Evolutionary conservation across 2,329 filamentous ascomycete genomes (phyloP).

Genomic region (Paracorniculantispora psalliotae): DNA sequence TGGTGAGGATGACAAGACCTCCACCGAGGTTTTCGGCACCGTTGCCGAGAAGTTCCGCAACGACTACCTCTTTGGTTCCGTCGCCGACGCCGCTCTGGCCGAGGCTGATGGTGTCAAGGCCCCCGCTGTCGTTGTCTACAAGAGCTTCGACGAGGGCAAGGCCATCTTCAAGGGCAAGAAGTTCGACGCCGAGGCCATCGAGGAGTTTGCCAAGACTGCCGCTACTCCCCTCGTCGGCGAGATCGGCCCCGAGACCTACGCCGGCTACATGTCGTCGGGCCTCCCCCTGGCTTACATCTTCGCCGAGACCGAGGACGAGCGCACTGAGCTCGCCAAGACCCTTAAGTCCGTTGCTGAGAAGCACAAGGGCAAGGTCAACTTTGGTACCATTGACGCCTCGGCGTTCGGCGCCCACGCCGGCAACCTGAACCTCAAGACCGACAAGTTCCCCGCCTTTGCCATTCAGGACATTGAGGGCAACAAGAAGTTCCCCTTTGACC

Average conservation of each 20-base stretch:
- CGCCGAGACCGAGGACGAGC: conserved; percentile 86
- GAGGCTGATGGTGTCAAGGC: conserved; percentile 85
- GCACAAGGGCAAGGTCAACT: conserved; percentile 92
- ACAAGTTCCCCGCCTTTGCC: conserved; percentile 94
- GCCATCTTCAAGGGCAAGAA: conserved; percentile 67
- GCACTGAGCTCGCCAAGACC: conserved; percentile 66
- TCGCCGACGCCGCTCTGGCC: conserved; percentile 76
- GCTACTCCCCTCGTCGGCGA: conserved; percentile 90
- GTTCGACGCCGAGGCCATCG: conserved; percentile 76
- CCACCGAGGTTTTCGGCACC: conserved; percentile 76
- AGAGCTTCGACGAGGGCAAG: conserved; percentile 97
- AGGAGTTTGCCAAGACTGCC: conserved; percentile 75
- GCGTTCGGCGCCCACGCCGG: conserved; percentile 88
- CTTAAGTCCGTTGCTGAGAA: conserved; percentile 86
- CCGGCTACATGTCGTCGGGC: conserved; percentile 86
- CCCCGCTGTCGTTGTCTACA: conserved; percentile 90
- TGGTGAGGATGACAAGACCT: conserved; percentile 71
- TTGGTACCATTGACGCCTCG: conserved; percentile 95
- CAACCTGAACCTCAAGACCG: conserved; percentile 94
- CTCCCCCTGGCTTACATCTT: conserved; percentile 97
- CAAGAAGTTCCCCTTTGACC: conserved; percentile 92
- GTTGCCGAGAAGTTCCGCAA: conserved; percentile 76
- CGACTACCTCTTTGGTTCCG: conserved; percentile 85
- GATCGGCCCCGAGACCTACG: conserved; percentile 95
- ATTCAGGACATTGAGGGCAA: conserved; percentile 96